Evolutionary conservation across 2,329 filamentous ascomycete genomes (phyloP).

Genomic region (Trichoderma atroviride): DNA sequence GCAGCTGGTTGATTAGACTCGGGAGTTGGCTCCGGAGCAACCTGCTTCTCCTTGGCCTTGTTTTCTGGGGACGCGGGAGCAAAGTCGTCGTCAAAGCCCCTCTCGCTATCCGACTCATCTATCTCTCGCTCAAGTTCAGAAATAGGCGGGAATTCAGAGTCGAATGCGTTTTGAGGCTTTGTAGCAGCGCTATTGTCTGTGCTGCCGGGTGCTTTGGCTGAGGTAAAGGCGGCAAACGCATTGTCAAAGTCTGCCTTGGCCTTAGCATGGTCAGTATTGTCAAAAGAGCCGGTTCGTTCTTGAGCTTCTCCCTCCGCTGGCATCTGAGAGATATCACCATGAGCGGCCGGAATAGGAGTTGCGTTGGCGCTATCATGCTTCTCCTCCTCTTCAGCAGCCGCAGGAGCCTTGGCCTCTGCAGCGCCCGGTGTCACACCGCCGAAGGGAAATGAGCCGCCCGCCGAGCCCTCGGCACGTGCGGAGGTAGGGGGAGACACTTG

Average conservation of each 20-base stretch:
- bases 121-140: slow-evolving; percentile 81
- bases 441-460: slow-evolving; percentile 35
- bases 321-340: slow-evolving; percentile 31
- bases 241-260: slow-evolving; percentile 83
- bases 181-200: slow-evolving; percentile 42
- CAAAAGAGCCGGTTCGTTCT: slow-evolving; percentile 53
- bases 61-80: slow-evolving; percentile 61
- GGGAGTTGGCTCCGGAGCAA: slow-evolving; percentile 2
- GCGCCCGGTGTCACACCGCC: slow-evolving; percentile 32
- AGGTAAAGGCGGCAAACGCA: slow-evolving; percentile 76
- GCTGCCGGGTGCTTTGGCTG: slow-evolving; percentile 51
- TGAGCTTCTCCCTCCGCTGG: slow-evolving; percentile 29
- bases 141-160: slow-evolving; percentile 89
- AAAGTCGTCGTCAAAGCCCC: slow-evolving; percentile 93
- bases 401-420: slow-evolving; percentile 32
- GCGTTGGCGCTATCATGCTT: slow-evolving; percentile 35
- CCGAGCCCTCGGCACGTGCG: slow-evolving; percentile 54
- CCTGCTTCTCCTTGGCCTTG: slow-evolving; percentile 34
- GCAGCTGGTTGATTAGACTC: slow-evolving; percentile 7
- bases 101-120: slow-evolving; percentile 77
- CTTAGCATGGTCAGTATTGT: slow-evolving; percentile 56
- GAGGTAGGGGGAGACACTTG: slow-evolving; percentile 72
- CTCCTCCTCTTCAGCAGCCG: slow-evolving; percentile 29
- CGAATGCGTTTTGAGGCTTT: slow-evolving; percentile 57
- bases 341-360: slow-evolving; percentile 32